phyloP scores from a whole-genome alignment of 164 flowering plant species.

The Sedum album region DNA sequence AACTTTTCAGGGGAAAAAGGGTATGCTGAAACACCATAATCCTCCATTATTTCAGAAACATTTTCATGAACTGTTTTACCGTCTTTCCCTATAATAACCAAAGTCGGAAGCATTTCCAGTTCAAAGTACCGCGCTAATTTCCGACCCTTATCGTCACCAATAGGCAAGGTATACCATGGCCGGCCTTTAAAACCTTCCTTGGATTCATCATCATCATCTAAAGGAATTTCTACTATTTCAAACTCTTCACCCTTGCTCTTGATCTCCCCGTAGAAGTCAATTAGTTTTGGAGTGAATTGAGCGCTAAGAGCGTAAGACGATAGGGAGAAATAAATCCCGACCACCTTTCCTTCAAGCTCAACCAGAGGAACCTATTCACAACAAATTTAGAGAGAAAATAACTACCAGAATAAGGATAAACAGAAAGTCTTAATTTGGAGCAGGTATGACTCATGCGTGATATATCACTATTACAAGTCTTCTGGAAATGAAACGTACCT shows the following conservation, averaged over 20 bases:
- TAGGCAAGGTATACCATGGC: slow-evolving; percentile 46
- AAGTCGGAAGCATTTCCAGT: slow-evolving; percentile 28
- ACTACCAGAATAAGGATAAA: not conserved
- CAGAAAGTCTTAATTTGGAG: not conserved
- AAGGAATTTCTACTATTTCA: slow-evolving; percentile 42
- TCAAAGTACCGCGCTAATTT: slow-evolving; percentile 38
- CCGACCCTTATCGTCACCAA: slow-evolving; percentile 26
- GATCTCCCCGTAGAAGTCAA: slow-evolving; percentile 30
- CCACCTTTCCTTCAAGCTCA: slow-evolving; percentile 48
- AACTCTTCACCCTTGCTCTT: slow-evolving; percentile 33
- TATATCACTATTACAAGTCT: not conserved
- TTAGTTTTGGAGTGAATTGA: slow-evolving; percentile 29
- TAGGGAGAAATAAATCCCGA: slow-evolving; percentile 36
- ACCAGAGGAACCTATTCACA: slow-evolving; percentile 33
- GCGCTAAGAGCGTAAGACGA: not conserved
- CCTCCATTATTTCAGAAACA: slow-evolving; percentile 38
- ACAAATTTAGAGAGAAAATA: not conserved
- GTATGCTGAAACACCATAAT: slow-evolving; percentile 38
- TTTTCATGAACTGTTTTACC: slow-evolving; percentile 45
- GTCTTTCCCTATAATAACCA: slow-evolving; percentile 45
- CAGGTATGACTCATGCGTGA: not conserved
- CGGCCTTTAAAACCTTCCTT: slow-evolving; percentile 17
- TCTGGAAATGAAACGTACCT: slow-evolving; percentile 21
- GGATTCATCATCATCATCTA: slow-evolving; percentile 33
- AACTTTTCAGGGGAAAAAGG: slow-evolving; percentile 49